Base-by-base conservation (phyloP, 164 flowering plant species). In the Dillenia suffruticosa region DNA sequence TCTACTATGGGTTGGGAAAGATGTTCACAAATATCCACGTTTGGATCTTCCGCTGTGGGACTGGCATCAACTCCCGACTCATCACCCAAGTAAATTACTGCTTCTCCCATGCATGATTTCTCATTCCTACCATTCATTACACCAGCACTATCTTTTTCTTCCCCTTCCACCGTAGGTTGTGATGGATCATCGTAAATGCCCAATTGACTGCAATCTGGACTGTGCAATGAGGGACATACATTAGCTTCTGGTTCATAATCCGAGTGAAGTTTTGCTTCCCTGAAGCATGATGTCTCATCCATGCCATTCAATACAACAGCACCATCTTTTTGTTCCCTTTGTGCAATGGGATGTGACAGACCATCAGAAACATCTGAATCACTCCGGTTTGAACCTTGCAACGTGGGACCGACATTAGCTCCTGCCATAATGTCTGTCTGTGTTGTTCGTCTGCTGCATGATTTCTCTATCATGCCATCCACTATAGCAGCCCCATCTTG, bases 71-170 rank as follows among this genome's bases (percentile, higher is more conserved):
- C 22, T 19, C 22, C 22, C 22, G 1, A 19, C 22, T 19, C 22
- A 19, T 19, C 22, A 19, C 22, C 22, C 22, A 19, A 19, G 22
- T 19, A 19, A 19, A 48, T 12, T 59, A 10, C 24, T 48, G 60
- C 60, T 59, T 45, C 75, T 53, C 62, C 66, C 24, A 5, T 51
- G 44, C 13, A 54, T 48, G 19, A 51, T 44, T 62, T 54, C 46
- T 67, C 24, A 16, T 51, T 59, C 26, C 22, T 49, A 22, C 16
- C 47, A 56, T 59, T 44, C 50, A 15, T 26, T 54, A 48, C 55
- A 32, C 54, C 56, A 61, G 16, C 22, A 57, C 44, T 64, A 63
- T 64, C 59, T 15, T 26, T 62, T 24, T 47, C 9, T 55, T 72
- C 56, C 9, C 24, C 32, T 51, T 12, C 15, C 17, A 32, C 40